These are phyloP conservation scores for Calonectria pauciramosa DNA, from an alignment of 2,329 filamentous ascomycete genomes.

Conservation along the genomic window DNA sequence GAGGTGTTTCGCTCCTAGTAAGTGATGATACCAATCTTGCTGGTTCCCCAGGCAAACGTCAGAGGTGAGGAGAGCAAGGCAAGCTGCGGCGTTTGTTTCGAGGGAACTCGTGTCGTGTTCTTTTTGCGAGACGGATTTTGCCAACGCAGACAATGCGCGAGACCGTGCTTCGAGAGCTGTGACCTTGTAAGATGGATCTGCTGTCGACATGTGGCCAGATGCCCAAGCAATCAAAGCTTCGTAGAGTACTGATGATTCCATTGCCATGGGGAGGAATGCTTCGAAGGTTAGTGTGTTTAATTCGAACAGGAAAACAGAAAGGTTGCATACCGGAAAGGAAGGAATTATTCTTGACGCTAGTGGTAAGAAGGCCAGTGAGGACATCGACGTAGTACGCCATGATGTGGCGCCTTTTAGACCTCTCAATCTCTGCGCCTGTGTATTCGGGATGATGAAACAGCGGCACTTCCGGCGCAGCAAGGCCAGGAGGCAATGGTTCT, in stretches of 20 bases:
- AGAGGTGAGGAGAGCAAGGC: conserved; percentile 1
- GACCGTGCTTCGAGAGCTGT: conserved; percentile 8
- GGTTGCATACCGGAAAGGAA: conserved; percentile 13
- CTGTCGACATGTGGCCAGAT: conserved; percentile 12
- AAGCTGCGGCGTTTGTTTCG: conserved; percentile 10
- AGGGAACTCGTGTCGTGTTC: background rate
- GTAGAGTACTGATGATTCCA: conserved; percentile 13
- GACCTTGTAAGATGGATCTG: background rate
- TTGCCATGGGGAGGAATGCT: conserved; percentile 23
- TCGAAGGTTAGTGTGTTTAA: background rate
- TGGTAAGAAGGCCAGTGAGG: background rate
- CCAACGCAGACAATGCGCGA: background rate
- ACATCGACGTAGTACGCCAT: conserved; percentile 18
- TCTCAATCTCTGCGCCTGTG: background rate
- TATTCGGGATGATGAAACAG: background rate
- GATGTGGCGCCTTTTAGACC: background rate
- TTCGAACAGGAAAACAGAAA: background rate
- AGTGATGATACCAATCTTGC: conserved; percentile 14
- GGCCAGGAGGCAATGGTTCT: background rate
- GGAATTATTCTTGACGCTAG: conserved; percentile 5
- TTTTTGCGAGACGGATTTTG: background rate
- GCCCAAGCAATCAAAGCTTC: conserved; percentile 11
- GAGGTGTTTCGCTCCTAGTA: conserved; percentile 1
- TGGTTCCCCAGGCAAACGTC: conserved; percentile 9
- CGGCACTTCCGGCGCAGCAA: background rate